These are phyloP conservation scores for Hypoxylon sp. DNA, from an alignment of 2,329 filamentous ascomycete species.

Conservation along the genomic window DNA sequence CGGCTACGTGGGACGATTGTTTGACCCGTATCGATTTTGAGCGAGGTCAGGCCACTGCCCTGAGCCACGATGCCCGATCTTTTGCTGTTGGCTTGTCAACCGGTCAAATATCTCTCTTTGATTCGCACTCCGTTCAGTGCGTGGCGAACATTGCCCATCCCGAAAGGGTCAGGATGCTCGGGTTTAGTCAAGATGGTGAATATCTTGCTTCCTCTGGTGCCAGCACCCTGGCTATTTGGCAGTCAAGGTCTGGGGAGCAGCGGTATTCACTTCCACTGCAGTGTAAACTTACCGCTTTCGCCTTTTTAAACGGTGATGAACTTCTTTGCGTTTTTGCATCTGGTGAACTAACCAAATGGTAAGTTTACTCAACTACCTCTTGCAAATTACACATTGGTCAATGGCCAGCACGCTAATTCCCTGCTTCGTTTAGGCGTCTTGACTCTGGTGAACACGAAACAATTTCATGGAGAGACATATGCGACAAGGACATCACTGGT, in stretches of 20 bases:
- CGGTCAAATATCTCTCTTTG: conserved; percentile 45
- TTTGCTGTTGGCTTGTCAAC: conserved; percentile 45
- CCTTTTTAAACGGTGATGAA: conserved; percentile 17
- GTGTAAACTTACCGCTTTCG: neutral
- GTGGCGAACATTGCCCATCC: neutral
- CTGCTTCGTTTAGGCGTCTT: conserved; percentile 15
- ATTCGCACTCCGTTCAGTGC: conserved; percentile 1
- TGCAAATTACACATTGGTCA: no score
- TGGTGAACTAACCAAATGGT: neutral
- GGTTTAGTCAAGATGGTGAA: neutral
- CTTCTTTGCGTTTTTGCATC: neutral
- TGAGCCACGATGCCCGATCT: conserved; percentile 38
- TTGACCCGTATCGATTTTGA: conserved; percentile 43
- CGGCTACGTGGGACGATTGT: conserved; percentile 46
- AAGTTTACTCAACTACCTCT: conserved; percentile 35
- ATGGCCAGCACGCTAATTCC: no score
- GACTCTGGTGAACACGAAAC: conserved; percentile 38
- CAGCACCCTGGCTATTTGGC: neutral
- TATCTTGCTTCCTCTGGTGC: neutral
- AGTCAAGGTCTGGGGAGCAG: neutral
- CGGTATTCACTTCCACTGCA: neutral
- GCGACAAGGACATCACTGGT: neutral
- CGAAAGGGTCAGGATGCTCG: neutral
- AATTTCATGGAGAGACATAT: neutral
- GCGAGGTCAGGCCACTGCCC: conserved; percentile 35